Percentiles rank a stretch among this genome's conserved stretches.
These are phyloP conservation scores for Talaromyces sp. DNA, from an alignment of 2,329 filamentous ascomycete species.

Conservation along the genomic window DNA sequence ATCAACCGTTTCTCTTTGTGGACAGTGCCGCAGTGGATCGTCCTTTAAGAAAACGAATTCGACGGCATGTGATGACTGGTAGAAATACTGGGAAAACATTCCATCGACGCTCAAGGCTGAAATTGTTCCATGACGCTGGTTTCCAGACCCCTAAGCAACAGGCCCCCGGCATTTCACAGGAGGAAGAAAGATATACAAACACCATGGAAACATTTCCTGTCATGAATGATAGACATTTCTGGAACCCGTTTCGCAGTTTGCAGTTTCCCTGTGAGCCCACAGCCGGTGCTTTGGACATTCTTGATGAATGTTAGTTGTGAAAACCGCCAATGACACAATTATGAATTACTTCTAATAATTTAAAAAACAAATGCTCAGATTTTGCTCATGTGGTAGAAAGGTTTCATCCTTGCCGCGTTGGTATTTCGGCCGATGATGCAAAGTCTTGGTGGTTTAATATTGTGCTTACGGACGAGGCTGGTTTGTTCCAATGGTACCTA, in stretches of 20 bases:
- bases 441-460: slow-evolving; percentile 8
- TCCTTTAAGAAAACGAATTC: not conserved
- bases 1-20: slow-evolving; percentile 4
- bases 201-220: not conserved
- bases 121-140: not conserved
- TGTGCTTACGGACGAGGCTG: slow-evolving; percentile 7
- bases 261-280: slow-evolving; percentile 1
- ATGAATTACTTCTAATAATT: not conserved
- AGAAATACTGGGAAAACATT: slow-evolving; percentile 9
- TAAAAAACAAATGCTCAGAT: not conserved
- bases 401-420: slow-evolving; percentile 6
- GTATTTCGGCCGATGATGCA: slow-evolving; percentile 3
- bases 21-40: not conserved
- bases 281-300: not conserved
- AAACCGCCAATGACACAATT: too few relatives aligned
- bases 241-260: slow-evolving; percentile 4
- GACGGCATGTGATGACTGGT: slow-evolving; percentile 10
- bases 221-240: not conserved
- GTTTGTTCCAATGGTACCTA: not conserved
- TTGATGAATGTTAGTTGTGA: slow-evolving; percentile 3
- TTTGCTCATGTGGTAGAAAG: slow-evolving; percentile 2
- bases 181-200: not conserved
- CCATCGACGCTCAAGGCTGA: slow-evolving; percentile 4
- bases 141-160: not conserved
- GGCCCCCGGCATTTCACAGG: not conserved